Percentiles rank a stretch among this genome's conserved stretches.
phyloP scores from a whole-genome alignment of 108 stramenopile species.

The Asterionellopsis glacialis region DNA sequence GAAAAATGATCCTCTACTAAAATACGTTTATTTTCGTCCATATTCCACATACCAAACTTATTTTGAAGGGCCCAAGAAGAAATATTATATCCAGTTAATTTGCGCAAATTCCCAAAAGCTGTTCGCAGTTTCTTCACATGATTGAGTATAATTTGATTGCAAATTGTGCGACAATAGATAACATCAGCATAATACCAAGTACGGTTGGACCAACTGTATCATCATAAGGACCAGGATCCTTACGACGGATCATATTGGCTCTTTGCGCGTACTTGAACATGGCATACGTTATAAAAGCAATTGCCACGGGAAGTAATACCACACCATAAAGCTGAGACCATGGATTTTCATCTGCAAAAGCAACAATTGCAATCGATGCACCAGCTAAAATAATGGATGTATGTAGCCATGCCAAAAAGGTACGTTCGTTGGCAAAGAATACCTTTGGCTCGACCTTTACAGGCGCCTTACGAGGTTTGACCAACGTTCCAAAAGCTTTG shows the following conservation, averaged over 20 bases:
- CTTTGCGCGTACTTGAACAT: conserved; percentile 79
- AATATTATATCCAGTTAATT: too few relatives aligned
- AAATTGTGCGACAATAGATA: conserved; percentile 76
- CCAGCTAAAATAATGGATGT: conserved; percentile 74
- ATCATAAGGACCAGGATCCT: conserved; percentile 85
- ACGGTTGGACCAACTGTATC: conserved; percentile 78
- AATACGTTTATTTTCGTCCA: too few relatives aligned
- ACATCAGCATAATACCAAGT: conserved; percentile 60
- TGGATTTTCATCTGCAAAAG: conserved; percentile 41
- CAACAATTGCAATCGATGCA: conserved; percentile 57
- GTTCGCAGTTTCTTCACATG: too few relatives aligned
- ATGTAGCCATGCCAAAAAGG: conserved; percentile 94
- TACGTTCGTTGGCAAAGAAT: conserved; percentile 95
- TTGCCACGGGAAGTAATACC: conserved; percentile 76
- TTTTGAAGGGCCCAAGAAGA: too few relatives aligned
- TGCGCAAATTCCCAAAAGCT: too few relatives aligned
- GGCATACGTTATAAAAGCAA: conserved; percentile 78
- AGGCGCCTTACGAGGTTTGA: conserved; percentile 35
- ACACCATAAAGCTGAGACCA: conserved; percentile 66
- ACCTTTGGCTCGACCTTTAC: conserved; percentile 49
- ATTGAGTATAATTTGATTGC: conserved; percentile 56
- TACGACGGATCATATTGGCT: conserved; percentile 74
- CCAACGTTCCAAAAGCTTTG: conserved; percentile 20
- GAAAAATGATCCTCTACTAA: too few relatives aligned
- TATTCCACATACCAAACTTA: too few relatives aligned